Evolutionary conservation across 768 basidiomycete genomes (phyloP), one percentile per base, ranked within the genome.

Genomic region (Lactarius pseudohatsudake): DNA sequence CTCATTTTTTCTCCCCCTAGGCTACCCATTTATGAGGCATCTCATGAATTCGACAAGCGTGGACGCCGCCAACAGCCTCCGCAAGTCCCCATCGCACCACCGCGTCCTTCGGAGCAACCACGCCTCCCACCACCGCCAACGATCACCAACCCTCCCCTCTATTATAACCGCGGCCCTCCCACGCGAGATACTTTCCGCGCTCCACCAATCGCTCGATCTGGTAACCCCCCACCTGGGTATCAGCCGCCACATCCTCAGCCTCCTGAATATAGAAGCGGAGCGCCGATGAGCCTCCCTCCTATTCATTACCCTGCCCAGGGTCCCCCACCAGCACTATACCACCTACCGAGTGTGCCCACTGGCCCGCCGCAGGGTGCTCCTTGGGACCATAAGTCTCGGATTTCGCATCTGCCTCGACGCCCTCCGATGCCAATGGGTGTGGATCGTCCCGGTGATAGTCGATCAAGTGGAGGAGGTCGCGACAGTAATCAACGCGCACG

Each of bases 1-100:
- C 43, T 75, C 40, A 61, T 61, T 16, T 38, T 10, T 34, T 15
- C 16, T 45, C 20, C 4, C 20, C 64, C 0, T 64, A 92, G 91
- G 57, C 79, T 92, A 32, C 90, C 90, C 4, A 78, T 80, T 8
- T 93, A 93, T 69, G 91, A 93, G 75, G 84, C 91, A 1, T 93
- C 91, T 1, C 91, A 93, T 69, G 91, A 93, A 74, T 91, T 90
- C 50, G 89, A 90, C 76, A 89, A 86, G 72, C 86, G 88, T 34
- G 86, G 86, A 3, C 86, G 88, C 26, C 81, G 88, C 41, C 76
- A 79, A 50, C 76, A 71, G 41, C 72, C 72, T 9, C 70, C 68
- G 18, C 71, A 70, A 30, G 70, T 70, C 13, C 70, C 73, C 3
- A 54, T 71, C 36, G 70, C 59, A 13, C 72, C 69, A 59, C 69